Evolutionary conservation across 2,329 filamentous ascomycete genomes (phyloP).

Genomic region (Cercospora sesami): DNA sequence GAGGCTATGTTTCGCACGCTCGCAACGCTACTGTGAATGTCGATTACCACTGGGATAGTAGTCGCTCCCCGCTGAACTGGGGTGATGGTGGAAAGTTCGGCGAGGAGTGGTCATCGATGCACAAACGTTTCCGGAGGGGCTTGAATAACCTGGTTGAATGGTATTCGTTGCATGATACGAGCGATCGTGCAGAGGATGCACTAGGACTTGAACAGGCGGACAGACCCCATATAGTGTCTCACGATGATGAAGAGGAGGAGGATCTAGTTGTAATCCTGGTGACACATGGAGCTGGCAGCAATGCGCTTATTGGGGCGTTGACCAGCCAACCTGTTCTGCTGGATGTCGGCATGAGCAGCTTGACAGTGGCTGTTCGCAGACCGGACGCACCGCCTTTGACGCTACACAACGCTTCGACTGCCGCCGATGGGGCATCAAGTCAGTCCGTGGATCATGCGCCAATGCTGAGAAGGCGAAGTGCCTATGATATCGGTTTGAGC

Average conservation of each 20-base stretch:
- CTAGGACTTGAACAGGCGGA: constrained; percentile 40
- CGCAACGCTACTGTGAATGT: constrained; percentile 80
- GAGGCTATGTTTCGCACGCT: constrained; percentile 86
- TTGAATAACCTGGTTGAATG: constrained; percentile 77
- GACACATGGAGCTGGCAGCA: constrained; percentile 93
- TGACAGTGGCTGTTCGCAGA: constrained; percentile 80
- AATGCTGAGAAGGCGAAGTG: constrained; percentile 40
- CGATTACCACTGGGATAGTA: constrained; percentile 97
- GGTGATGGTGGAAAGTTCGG: constrained; percentile 83
- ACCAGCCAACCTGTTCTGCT: constrained; percentile 88
- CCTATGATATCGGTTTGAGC: constrained; percentile 48
- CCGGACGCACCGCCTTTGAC: constrained; percentile 33
- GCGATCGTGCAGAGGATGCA: constrained; percentile 38
- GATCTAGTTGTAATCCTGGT: constrained; percentile 84
- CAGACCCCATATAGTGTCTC: constrained; percentile 36
- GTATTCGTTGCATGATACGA: constrained; percentile 60
- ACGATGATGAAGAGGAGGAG: constrained; percentile 61
- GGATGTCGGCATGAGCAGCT: constrained; percentile 83
- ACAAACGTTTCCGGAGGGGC: constrained; percentile 80
- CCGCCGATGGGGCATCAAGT: constrained; percentile 7
- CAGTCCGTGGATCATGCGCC: constrained; percentile 27
- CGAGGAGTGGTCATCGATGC: constrained; percentile 96
- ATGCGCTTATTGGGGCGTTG: constrained; percentile 88
- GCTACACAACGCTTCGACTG: constrained; percentile 7
- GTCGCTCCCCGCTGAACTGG: constrained; percentile 74